Base-by-base conservation (phyloP, 2,329 filamentous ascomycete genomes). In the Sporothrix protearum region DNA sequence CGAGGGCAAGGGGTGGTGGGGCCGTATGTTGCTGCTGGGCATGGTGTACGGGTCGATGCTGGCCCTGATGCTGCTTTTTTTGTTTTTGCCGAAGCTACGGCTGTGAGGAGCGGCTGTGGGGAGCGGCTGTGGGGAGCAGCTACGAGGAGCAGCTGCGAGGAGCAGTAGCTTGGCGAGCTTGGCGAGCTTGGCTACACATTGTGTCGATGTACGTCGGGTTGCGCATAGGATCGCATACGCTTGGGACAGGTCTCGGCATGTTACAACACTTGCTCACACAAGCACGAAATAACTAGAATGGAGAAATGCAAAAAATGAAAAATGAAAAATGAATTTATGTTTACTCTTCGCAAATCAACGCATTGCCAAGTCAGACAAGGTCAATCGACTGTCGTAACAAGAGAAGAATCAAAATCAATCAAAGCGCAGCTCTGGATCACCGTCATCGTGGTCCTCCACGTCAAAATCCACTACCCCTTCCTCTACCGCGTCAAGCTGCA, bases 1-100 rank as follows among this genome's bases (percentile, higher is more conserved):
- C 19, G 95, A 97, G 82, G 94, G 94, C 3, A 90, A 91, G 78
- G 94, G 94, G 0, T 96, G 92, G 91, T 93, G 87, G 88, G 94
- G 91, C 6, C 83, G 94, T 69, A 87, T 97, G 83, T 85, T 95
- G 81, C 84, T 97, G 73, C 97, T 96, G 83, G 91, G 85, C 51
- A 91, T 92, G 86, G 94, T 97, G 66, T 92, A 90, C 76, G 93
- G 88, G 39, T 80, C 97, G 74, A 95, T 93, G 90, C 76, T 96
- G n/a, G 81, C 88, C 33, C 87, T 93, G 22, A 83, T 97, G 47
- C 76, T 96, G 78, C 80, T 97, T 75, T 94, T 97, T 14, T 95
- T 95, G 83, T 86, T 95, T 68, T 83, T 93, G 78, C 95, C 95
- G 0, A 98, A 97, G 83, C 81, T 97, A 79, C 86, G 95, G 77